Evolutionary conservation across 2,329 filamentous ascomycete species (phyloP).

Genomic region (Claviceps humidiphila): DNA sequence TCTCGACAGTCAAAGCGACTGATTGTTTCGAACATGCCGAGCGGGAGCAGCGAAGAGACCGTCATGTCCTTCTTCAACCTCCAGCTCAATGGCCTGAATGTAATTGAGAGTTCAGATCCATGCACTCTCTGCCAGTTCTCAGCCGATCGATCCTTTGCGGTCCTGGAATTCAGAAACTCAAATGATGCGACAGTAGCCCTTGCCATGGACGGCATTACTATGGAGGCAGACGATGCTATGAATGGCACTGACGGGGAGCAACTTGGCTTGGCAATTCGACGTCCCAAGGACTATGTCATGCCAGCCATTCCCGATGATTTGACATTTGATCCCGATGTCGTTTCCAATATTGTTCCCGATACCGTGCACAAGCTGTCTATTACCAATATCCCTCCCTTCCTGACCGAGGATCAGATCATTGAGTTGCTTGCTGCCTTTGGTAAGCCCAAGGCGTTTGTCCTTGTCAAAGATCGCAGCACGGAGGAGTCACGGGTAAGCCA

Average conservation of each 20-base stretch:
- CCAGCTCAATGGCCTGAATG: conserved; percentile 91
- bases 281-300: conserved; percentile 95
- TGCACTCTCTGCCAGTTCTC: conserved; percentile 76
- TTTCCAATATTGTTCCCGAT: conserved; percentile 74
- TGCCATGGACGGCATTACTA: conserved; percentile 77
- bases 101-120: conserved; percentile 70
- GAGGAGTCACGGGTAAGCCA: conserved; percentile 67
- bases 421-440: conserved; percentile 87
- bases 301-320: conserved; percentile 64
- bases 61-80: conserved; percentile 85
- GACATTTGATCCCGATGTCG: conserved; percentile 59
- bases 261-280: conserved; percentile 58
- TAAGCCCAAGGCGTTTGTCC: conserved; percentile 77
- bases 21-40: conserved; percentile 71
- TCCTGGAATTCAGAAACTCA: conserved; percentile 80
- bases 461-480: conserved; percentile 76
- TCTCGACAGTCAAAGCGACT: conserved; percentile 90
- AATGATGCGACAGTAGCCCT: conserved; percentile 84
- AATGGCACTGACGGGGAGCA: conserved; percentile 40
- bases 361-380: conserved; percentile 93
- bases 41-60: conserved; percentile 58
- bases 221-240: conserved; percentile 57
- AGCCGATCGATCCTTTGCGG: conserved; percentile 64
- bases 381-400: conserved; percentile 74
- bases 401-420: conserved; percentile 81